Percentiles rank a stretch among this genome's conserved stretches.
Evolutionary conservation across 176 grass and related monocot genomes (phyloP).

Genomic region (Ensete glaucum): DNA sequence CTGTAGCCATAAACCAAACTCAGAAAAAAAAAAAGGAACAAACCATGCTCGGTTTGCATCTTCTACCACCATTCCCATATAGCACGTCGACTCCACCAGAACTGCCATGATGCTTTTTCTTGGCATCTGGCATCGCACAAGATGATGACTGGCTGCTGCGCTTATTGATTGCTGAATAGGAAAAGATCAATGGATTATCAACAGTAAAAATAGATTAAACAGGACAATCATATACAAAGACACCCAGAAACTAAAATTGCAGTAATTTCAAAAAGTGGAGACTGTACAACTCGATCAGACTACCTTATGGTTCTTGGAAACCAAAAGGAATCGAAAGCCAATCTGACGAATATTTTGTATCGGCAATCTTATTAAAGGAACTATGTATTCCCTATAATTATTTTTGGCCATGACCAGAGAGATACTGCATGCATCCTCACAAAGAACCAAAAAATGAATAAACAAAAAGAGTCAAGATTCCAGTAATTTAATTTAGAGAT

Average conservation of each 20-base stretch:
- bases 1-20: background rate
- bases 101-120: slow-evolving; percentile 37
- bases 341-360: too few relatives aligned
- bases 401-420: background rate
- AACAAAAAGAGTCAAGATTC: background rate
- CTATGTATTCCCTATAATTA: too few relatives aligned
- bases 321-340: too few relatives aligned
- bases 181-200: background rate
- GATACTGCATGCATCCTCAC: background rate
- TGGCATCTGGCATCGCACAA: slow-evolving; percentile 23
- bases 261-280: too few relatives aligned
- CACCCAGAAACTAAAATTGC: background rate
- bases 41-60: slow-evolving; percentile 14
- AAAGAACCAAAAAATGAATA: background rate
- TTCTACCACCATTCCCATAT: slow-evolving; percentile 5
- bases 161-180: slow-evolving; percentile 51
- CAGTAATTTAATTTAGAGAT: background rate
- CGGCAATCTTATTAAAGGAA: too few relatives aligned
- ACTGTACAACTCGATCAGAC: too few relatives aligned
- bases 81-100: slow-evolving; percentile 19
- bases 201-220: background rate
- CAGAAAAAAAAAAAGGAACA: background rate
- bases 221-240: background rate
- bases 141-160: slow-evolving; percentile 13
- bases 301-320: too few relatives aligned